Base-by-base conservation (phyloP, 169 alveolate species). In the Eimeria nieschulzi region DNA sequence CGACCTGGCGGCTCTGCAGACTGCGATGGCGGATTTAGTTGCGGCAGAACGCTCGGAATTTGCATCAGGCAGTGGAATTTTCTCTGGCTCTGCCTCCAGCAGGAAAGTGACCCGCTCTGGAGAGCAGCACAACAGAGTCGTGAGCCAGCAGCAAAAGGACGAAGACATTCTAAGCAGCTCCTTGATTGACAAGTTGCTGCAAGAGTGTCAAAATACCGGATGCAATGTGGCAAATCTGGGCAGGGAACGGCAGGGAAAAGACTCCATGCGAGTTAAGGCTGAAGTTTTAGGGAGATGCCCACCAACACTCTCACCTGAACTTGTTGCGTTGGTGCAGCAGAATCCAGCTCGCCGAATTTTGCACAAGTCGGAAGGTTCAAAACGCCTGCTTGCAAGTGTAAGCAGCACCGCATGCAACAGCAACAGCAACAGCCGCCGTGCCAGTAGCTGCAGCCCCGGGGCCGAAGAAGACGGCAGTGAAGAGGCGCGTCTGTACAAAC, bases 381-480 rank as follows among this genome's bases (percentile, higher is more conserved):
- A 80, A 46, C 75, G 87, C 75, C 39, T 80, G 73, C 87, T 80
- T 7, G 73, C 76, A 19, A 80, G 87, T n/a, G 87, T 73, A 21
- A 61, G 61, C 26, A 80, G 87, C 75, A 80, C 87, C 7, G 87
- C 75, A 10, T 80, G 87, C 76, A 80, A 80, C 75, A 80, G 87
- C 76, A 80, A 56, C 87, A 80, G 53, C 61, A 80, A 55, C 87
- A 80, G 87, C 75, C 87, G 87, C 76, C 66, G 87, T 33, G 61
- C 87, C 19, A 80, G 87, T 73, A 80, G 56, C 61, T 80, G 87
- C 61, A 80, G 87, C 21, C 87, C 87, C 7, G 87, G 87, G 0
- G 87, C 75, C 7, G 87, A 80, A 3, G 87, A 80, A 17, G 87
- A 80, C 1, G 76, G 76, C 17, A 66, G 76, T 26, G 87, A 80